These are phyloP conservation scores for Iodosphaeria phyllophila DNA, from an alignment of 2,329 filamentous ascomycete species.

Conservation along the genomic window DNA sequence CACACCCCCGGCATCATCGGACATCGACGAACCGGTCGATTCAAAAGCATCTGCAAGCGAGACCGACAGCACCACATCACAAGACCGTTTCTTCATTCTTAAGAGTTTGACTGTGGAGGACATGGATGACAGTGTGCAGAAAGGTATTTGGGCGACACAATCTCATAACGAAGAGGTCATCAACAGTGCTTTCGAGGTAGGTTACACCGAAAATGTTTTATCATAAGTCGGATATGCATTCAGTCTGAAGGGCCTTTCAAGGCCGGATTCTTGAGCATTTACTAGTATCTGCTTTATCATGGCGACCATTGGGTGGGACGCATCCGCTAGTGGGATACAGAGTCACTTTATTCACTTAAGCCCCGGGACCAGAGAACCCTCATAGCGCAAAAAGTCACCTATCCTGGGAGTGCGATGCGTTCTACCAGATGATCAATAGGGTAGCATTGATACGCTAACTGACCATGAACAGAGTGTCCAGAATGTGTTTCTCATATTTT, in stretches of 20 bases:
- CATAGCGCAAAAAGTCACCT: no score
- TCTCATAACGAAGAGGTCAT: conserved; percentile 76
- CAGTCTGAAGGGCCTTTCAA: no score
- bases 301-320: no score
- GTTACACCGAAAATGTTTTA: conserved; percentile 2
- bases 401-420: no score
- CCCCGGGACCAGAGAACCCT: no score
- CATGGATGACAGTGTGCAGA: conserved; percentile 71
- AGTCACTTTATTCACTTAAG: no score
- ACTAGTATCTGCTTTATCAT: no score
- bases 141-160: conserved; percentile 85
- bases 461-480: conserved; percentile 59
- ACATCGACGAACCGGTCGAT: no score
- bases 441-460: conserved; percentile 3
- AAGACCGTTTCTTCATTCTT: conserved; percentile 75
- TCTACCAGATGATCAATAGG: no score
- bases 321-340: no score
- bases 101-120: conserved; percentile 89
- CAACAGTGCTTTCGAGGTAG: conserved; percentile 67
- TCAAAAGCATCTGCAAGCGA: conserved; percentile 5
- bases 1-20: conserved; percentile 4
- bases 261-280: no score
- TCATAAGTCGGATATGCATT: background rate
- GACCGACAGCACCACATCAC: conserved; percentile 14
- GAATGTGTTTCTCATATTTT: conserved; percentile 83